Evolutionary conservation across 495 filamentous ascomycete species (phyloP).

Genomic region (Letharia columbiana): DNA sequence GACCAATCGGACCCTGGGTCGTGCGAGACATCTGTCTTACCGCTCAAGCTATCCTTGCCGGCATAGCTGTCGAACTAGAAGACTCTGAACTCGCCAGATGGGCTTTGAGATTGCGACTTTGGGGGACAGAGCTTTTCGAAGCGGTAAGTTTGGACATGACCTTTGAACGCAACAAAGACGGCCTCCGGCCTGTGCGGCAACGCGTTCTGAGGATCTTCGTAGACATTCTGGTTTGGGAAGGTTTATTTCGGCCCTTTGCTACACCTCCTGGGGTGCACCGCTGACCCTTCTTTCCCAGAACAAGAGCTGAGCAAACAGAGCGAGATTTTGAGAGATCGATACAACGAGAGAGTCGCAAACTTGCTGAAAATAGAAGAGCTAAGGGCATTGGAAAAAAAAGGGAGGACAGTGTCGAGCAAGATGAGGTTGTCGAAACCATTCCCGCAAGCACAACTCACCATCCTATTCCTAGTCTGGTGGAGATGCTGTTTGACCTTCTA

Average conservation of each 20-base stretch:
- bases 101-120: not conserved
- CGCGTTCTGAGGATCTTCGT: not conserved
- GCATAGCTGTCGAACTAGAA: not conserved
- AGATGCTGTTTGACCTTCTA: not conserved
- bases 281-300: not conserved
- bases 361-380: too few species aligned
- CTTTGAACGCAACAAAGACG: not conserved
- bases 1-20: too few species aligned
- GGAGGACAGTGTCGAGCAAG: not conserved
- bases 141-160: not conserved
- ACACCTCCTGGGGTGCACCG: not conserved
- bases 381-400: not conserved
- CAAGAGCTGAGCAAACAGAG: not conserved
- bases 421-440: too few species aligned
- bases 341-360: too few species aligned
- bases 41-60: not conserved
- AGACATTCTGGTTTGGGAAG: not conserved
- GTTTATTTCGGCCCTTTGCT: not conserved
- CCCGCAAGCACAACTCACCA: not conserved
- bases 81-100: not conserved
- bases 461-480: not conserved
- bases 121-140: constrained; percentile 3
- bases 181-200: not conserved
- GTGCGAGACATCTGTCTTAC: not conserved
- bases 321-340: not conserved